A percentile compares a stretch with the other conserved stretches of the same genome.
These are phyloP conservation scores for Pseudovirgaria hyperparasitica DNA, from an alignment of 2,329 filamentous ascomycete species.

Conservation along the genomic window DNA sequence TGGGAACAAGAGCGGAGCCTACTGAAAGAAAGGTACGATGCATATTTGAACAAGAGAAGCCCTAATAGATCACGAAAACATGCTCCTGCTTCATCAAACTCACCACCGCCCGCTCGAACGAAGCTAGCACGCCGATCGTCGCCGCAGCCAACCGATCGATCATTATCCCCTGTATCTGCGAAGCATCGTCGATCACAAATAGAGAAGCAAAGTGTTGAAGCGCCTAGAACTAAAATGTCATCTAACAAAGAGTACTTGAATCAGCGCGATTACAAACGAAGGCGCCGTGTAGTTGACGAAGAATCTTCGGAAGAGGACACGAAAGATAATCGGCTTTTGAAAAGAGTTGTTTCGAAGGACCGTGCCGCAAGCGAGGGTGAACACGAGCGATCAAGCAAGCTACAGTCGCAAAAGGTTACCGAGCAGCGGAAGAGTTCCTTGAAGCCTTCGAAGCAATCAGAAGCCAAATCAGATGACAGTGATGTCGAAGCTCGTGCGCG, in stretches of 20 bases:
- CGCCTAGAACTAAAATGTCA: constrained; percentile 18
- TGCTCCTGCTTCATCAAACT: constrained; percentile 3
- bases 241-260: constrained; percentile 24
- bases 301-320: constrained; percentile 24
- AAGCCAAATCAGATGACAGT: no score
- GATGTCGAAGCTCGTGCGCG: no score
- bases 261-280: constrained; percentile 16
- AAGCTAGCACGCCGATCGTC: no score
- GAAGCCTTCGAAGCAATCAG: no score
- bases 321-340: constrained; percentile 22
- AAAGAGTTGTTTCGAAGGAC: constrained; percentile 15
- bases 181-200: background rate
- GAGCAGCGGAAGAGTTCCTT: no score
- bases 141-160: no score
- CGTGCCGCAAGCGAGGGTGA: constrained; percentile 22
- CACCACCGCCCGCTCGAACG: background rate
- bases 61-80: constrained; percentile 22
- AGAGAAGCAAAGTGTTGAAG: no score
- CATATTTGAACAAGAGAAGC: constrained; percentile 25
- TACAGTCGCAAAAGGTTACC: no score
- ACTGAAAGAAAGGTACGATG: constrained; percentile 63
- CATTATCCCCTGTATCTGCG: no score
- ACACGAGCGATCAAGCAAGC: no score
- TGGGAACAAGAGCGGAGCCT: constrained; percentile 83
- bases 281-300: constrained; percentile 19